A percentile compares a stretch with the other conserved stretches of the same genome.
Evolutionary conservation across 2,329 filamentous ascomycete species (phyloP).

Genomic region (Colletotrichum endophyticum): DNA sequence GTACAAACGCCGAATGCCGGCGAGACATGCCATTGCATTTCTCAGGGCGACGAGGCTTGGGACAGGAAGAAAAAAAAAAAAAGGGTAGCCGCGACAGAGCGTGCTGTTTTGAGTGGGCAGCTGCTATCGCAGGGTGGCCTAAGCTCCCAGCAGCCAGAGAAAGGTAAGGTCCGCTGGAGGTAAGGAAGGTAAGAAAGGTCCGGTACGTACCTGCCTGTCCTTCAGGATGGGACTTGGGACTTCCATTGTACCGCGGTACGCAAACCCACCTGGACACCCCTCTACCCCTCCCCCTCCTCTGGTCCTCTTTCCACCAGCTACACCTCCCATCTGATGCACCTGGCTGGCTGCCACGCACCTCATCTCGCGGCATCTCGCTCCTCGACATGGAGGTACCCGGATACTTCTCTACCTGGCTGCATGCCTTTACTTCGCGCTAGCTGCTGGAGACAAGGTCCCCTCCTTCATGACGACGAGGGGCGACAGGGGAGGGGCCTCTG

Average conservation of each 20-base stretch:
- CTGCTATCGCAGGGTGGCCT: conserved; percentile 8
- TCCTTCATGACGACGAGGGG: conserved; percentile 15
- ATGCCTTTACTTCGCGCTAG: conserved; percentile 9
- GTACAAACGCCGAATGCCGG: conserved; percentile 10
- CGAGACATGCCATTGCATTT: neutral
- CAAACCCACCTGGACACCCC: neutral
- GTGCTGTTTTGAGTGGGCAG: conserved; percentile 14
- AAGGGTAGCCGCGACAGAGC: conserved; percentile 9
- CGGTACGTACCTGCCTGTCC: neutral
- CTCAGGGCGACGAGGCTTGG: neutral
- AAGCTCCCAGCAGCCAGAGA: neutral
- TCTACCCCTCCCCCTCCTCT: neutral
- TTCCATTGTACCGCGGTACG: neutral
- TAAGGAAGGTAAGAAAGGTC: neutral
- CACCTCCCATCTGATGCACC: neutral
- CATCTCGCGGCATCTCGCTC: neutral
- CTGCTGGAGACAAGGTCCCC: conserved; percentile 19
- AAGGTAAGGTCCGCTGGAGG: neutral
- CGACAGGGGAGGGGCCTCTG: neutral
- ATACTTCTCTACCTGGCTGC: neutral
- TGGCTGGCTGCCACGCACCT: neutral
- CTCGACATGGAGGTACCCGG: neutral
- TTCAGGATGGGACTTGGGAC: neutral
- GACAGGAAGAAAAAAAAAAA: neutral
- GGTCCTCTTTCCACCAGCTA: neutral